Percentiles rank a stretch among this genome's conserved stretches.
Evolutionary conservation across 192 early-diverging fungal genomes (phyloP).

Genomic region (Coemansia sp.): DNA sequence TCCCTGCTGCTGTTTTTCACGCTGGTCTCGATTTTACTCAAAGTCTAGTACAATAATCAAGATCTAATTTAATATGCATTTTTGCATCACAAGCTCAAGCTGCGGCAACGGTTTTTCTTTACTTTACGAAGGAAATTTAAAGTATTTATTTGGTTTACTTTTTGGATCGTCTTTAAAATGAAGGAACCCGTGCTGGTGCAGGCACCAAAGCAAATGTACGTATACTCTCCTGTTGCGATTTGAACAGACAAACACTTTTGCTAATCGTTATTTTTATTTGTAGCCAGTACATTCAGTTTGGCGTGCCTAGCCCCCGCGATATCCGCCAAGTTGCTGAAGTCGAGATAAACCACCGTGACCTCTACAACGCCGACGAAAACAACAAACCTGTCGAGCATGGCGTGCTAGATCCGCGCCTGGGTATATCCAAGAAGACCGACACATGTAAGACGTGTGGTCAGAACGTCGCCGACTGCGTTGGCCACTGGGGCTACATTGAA

Average conservation of each 20-base stretch:
- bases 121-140: background rate
- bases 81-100: background rate
- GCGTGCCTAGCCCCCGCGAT: constrained; percentile 85
- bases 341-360: constrained; percentile 86
- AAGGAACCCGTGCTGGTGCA: constrained; percentile 75
- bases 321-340: constrained; percentile 87
- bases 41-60: background rate
- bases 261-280: background rate
- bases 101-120: background rate
- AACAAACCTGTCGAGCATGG: constrained; percentile 79
- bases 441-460: constrained; percentile 90
- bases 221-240: background rate
- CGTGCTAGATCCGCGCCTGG: constrained; percentile 87
- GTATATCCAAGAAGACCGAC: constrained; percentile 79
- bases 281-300: constrained; percentile 93
- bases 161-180: constrained; percentile 31
- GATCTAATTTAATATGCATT: background rate
- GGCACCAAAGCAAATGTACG: constrained; percentile 75
- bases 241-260: background rate
- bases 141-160: background rate
- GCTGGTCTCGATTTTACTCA: background rate
- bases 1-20: constrained; percentile 34
- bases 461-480: constrained; percentile 85
- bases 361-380: constrained; percentile 66
- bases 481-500: constrained; percentile 94